A percentile compares a stretch with the other conserved stretches of the same genome.
Evolutionary conservation across 768 basidiomycete species (phyloP).

Genomic region (Panus rudis): DNA sequence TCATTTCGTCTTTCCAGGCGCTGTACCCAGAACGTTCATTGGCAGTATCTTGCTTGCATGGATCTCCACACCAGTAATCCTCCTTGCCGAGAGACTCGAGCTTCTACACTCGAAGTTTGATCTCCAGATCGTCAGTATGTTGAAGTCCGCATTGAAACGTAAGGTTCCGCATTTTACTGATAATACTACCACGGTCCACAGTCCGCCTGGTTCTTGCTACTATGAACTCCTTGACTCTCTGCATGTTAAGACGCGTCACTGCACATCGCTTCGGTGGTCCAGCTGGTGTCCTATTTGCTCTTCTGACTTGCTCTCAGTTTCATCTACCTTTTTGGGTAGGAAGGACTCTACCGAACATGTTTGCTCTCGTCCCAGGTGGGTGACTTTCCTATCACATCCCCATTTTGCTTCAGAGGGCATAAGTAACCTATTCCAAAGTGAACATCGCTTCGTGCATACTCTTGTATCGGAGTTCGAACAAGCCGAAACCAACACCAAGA

Average conservation of each 20-base stretch:
- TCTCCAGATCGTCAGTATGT: conserved; percentile 64
- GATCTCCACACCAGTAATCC: conserved; percentile 42
- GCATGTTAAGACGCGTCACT: conserved; percentile 57
- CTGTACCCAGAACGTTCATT: conserved; percentile 82
- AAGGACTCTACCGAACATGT: conserved; percentile 91
- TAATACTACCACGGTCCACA: too few relatives aligned
- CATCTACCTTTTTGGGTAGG: conserved; percentile 93
- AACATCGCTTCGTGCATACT: conserved; percentile 49
- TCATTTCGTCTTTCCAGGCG: conserved; percentile 82
- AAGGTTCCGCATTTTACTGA: too few relatives aligned
- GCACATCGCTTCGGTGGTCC: conserved; percentile 54
- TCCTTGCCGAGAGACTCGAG: conserved; percentile 34
- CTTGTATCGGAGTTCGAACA: conserved; percentile 35
- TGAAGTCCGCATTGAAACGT: too few relatives aligned
- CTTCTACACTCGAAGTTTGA: conserved; percentile 51
- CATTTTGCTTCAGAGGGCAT: not conserved
- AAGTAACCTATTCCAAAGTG: conserved; percentile 31
- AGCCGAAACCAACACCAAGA: conserved; percentile 28
- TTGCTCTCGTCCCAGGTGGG: conserved; percentile 74
- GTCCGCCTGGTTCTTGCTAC: conserved; percentile 70
- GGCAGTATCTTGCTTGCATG: conserved; percentile 68
- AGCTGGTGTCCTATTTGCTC: conserved; percentile 50
- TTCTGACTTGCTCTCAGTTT: conserved; percentile 80
- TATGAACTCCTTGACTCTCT: conserved; percentile 55
- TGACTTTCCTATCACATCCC: not conserved